phyloP scores from a whole-genome alignment of 1,284 basidiomycete species.

The Phellopilus nigrolimitatus region DNA sequence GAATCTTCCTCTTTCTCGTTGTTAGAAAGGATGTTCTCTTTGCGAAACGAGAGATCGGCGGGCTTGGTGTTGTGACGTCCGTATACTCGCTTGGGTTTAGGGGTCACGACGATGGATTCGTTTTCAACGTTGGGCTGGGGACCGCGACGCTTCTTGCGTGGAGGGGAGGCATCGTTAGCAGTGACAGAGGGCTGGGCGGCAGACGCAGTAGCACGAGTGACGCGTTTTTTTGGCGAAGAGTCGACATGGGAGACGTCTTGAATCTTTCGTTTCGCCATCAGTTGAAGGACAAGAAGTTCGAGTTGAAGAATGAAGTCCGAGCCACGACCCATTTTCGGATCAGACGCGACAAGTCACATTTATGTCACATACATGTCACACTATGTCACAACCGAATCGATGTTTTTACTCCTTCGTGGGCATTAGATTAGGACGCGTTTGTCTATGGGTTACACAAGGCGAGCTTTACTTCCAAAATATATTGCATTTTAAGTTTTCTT shows the following conservation, averaged over 20 bases:
- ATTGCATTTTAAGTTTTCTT: no score
- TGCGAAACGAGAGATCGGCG: neutral
- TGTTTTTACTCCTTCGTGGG: constrained; percentile 10
- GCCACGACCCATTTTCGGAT: neutral
- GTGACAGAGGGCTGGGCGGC: neutral
- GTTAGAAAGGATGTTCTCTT: neutral
- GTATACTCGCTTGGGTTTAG: neutral
- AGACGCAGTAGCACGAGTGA: constrained; percentile 24
- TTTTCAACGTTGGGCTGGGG: neutral
- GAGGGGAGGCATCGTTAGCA: neutral
- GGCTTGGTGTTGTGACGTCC: neutral
- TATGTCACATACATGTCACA: neutral
- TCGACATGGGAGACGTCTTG: constrained; percentile 21
- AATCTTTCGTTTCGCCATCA: constrained; percentile 45
- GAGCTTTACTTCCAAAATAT: constrained; percentile 18
- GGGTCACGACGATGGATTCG: neutral
- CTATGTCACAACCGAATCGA: no score
- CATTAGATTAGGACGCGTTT: constrained; percentile 20
- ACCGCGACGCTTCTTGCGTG: constrained; percentile 7
- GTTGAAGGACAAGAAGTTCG: constrained; percentile 32
- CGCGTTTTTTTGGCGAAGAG: constrained; percentile 21
- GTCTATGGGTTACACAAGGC: constrained; percentile 65
- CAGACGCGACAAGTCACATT: constrained; percentile 21
- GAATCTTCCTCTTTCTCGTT: constrained; percentile 10
- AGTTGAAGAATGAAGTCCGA: no score